These are phyloP conservation scores for Edaphochlamys debaryana DNA, from an alignment of 139 green algal species.

Conservation along the genomic window DNA sequence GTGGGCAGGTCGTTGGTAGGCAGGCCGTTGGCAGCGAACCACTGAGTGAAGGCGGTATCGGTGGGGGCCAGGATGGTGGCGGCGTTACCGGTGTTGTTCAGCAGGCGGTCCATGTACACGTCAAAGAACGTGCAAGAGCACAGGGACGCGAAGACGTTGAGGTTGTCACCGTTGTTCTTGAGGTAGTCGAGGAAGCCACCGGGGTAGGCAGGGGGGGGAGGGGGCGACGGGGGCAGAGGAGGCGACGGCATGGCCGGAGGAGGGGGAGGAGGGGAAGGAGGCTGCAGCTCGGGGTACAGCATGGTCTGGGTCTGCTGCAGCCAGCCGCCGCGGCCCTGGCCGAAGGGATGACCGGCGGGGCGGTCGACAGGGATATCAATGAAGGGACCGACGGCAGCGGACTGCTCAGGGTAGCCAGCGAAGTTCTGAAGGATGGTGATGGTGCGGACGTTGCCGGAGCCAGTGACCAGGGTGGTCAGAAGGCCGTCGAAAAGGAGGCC, in stretches of 20 bases:
- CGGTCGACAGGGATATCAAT: not conserved
- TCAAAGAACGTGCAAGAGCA: too few species aligned
- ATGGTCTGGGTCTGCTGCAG: not conserved
- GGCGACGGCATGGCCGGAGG: not conserved
- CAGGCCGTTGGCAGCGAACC: not conserved
- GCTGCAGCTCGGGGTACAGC: not conserved
- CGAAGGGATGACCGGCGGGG: not conserved
- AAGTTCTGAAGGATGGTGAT: not conserved
- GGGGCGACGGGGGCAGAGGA: not conserved
- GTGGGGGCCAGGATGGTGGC: slow-evolving; percentile 2
- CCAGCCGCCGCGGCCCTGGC: not conserved
- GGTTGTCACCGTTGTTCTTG: too few species aligned
- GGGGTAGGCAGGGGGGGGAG: not conserved
- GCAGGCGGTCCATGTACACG: too few species aligned
- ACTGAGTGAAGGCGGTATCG: not conserved
- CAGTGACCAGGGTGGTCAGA: not conserved
- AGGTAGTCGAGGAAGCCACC: not conserved
- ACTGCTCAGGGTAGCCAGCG: not conserved
- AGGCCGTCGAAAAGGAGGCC: too few species aligned
- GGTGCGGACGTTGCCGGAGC: not conserved
- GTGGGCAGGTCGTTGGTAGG: not conserved
- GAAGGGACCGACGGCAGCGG: not conserved
- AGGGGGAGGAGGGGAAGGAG: not conserved
- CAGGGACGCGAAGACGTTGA: too few species aligned
- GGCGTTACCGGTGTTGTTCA: not conserved